Percentiles rank a stretch among this genome's conserved stretches.
These are phyloP conservation scores for Lactarius tabidus DNA, from an alignment of 768 basidiomycete species.

Conservation along the genomic window DNA sequence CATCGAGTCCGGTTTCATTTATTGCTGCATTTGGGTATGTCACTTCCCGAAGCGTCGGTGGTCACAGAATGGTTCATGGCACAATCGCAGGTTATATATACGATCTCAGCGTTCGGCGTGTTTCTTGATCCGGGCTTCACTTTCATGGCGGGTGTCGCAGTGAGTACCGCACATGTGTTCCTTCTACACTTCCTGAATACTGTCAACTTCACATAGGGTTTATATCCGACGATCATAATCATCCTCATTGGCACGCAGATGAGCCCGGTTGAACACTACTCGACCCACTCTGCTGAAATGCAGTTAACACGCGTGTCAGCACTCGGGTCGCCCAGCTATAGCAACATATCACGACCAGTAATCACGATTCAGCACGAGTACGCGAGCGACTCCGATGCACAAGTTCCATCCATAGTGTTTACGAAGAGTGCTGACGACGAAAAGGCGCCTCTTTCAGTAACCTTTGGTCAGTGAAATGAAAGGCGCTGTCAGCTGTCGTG, in stretches of 20 bases:
- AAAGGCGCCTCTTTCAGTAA: neutral
- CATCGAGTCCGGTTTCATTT: conserved; percentile 16
- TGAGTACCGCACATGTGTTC: neutral
- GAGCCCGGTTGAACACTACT: conserved; percentile 14
- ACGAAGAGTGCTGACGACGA: conserved; percentile 5
- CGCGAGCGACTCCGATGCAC: conserved; percentile 2
- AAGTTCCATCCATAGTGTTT: conserved; percentile 7
- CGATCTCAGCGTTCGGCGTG: neutral
- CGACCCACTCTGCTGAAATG: conserved; percentile 5
- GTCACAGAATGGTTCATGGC: neutral
- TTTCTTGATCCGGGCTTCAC: conserved; percentile 2
- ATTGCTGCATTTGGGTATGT: conserved; percentile 16
- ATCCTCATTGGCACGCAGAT: conserved; percentile 19
- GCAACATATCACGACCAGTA: neutral
- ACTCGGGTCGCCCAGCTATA: neutral
- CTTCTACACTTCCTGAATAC: neutral
- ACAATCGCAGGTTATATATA: neutral
- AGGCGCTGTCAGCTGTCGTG: no score
- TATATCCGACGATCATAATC: conserved; percentile 16
- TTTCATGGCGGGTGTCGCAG: conserved; percentile 5
- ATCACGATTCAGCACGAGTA: conserved; percentile 2
- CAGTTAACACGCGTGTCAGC: conserved; percentile 5
- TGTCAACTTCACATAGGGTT: neutral
- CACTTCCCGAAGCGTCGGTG: neutral
- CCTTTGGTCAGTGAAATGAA: no score